A percentile compares a stretch with the other conserved stretches of the same genome.
Evolutionary conservation across 2,329 filamentous ascomycete species (phyloP).

Genomic region (Apiospora marii): DNA sequence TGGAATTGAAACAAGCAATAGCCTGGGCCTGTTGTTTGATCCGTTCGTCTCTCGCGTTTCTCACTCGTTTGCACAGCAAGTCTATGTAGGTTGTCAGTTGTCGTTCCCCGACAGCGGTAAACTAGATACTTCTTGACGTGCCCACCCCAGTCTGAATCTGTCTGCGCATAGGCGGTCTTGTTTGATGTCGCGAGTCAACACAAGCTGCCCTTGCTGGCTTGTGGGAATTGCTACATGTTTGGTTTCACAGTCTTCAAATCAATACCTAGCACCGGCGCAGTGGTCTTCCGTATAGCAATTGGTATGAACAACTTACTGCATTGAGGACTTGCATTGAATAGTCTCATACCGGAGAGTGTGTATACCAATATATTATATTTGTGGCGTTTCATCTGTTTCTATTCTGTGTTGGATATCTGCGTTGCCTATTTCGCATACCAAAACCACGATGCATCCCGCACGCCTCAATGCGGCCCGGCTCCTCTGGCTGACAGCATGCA

Average conservation of each 20-base stretch:
- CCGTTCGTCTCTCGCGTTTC: neutral
- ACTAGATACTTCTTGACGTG: neutral
- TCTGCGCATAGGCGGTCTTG: neutral
- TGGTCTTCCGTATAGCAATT: neutral
- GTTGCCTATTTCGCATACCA: neutral
- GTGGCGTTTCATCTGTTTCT: neutral
- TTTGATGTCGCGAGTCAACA: neutral
- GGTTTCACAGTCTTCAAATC: neutral
- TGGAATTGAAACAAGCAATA: neutral
- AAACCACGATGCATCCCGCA: neutral
- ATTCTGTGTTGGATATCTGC: neutral
- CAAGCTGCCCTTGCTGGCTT: neutral
- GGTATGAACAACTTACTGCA: neutral
- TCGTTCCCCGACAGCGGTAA: neutral
- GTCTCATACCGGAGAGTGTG: neutral
- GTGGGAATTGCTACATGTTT: neutral
- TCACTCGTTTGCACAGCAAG: neutral
- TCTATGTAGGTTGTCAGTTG: neutral
- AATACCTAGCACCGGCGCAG: neutral
- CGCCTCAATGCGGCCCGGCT: neutral
- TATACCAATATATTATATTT: neutral
- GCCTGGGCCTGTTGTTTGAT: neutral
- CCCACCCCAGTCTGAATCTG: neutral
- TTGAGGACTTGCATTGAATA: neutral
- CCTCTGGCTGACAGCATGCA: neutral